These are phyloP conservation scores for Diaporthe nobilis DNA, from an alignment of 2,329 filamentous ascomycete genomes.

Conservation along the genomic window DNA sequence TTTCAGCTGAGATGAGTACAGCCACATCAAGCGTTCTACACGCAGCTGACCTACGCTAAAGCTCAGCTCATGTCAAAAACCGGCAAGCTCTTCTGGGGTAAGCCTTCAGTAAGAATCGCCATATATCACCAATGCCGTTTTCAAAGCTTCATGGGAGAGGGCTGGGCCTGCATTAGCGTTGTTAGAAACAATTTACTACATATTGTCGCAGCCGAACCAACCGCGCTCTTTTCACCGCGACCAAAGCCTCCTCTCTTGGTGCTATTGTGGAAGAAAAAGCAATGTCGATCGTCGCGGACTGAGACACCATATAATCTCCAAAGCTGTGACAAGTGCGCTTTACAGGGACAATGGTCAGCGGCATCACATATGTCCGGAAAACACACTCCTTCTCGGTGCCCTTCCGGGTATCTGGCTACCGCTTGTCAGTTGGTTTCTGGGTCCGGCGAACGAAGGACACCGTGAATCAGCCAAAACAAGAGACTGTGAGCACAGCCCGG, in stretches of 20 bases:
- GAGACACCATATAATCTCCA: too few relatives aligned
- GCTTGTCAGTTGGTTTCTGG: not conserved
- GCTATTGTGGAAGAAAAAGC: not conserved
- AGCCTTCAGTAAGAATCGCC: too few relatives aligned
- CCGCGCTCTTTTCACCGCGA: not conserved
- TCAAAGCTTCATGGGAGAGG: not conserved
- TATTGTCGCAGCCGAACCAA: not conserved
- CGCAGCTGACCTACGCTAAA: not conserved
- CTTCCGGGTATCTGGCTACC: not conserved
- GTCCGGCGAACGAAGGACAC: not conserved
- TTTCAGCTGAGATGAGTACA: not conserved
- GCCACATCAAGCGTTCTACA: not conserved
- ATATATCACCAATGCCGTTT: not conserved
- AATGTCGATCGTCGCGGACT: not conserved
- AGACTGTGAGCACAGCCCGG: not conserved
- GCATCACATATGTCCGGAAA: not conserved
- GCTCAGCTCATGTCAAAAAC: not conserved
- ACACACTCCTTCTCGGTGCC: not conserved
- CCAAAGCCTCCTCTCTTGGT: not conserved
- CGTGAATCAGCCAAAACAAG: not conserved
- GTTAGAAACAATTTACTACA: not conserved
- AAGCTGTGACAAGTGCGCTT: too few relatives aligned
- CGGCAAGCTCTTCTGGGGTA: not conserved
- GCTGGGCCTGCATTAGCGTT: slow-evolving; percentile 1
- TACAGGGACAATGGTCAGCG: not conserved